Base-by-base conservation (phyloP, 1,284 basidiomycete genomes). In the Termitomyces sp. region DNA sequence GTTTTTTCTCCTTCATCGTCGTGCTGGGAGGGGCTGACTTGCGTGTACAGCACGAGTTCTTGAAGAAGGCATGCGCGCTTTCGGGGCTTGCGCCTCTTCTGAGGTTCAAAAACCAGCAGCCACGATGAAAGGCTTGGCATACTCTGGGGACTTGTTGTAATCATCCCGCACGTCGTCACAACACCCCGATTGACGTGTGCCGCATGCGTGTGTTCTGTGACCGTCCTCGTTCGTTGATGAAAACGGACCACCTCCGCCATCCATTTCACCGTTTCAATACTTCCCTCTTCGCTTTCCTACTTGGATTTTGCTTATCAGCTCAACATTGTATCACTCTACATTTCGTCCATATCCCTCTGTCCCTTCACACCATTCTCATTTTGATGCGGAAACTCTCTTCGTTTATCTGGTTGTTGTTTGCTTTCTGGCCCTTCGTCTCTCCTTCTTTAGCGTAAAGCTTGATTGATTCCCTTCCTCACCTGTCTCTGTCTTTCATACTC, bases 11-110 rank as follows among this genome's bases (percentile, higher is more conserved):
- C 52, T 38, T 44, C 33, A 46, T 40, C 46, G 6, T 55, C 30
- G n/a, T 31, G 34, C 6, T 15, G 8, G 17, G 12, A 56, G 31
- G 10, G n/a, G n/a, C 34, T 63, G 44, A 51, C 60, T 55, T n/a
- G 41, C 45, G 51, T 58, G 53, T 65, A 5, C 63, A 94, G 92
- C 93, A 97, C 68, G 92, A 93, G 15, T 97, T 97, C 74, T 70
- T 97, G 72, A 82, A 82, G 73, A 95, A 93, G 74, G 81, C 92
- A 1, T 97, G 94, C 68, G 80, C 84, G 4, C 70, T 87, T 15
- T 84, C 88, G 1, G 89, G 90, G 3, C 80, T 97, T 44, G 91
- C 94, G 2, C 90, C 92, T 1, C 74, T 97, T 58, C 71, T 97
- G 58, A 79, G 89, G 54, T 88, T 94, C 71, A 81, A 73, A 68